phyloP scores from a whole-genome alignment of 768 basidiomycete species.

The Hygrophorus pudorinus region DNA sequence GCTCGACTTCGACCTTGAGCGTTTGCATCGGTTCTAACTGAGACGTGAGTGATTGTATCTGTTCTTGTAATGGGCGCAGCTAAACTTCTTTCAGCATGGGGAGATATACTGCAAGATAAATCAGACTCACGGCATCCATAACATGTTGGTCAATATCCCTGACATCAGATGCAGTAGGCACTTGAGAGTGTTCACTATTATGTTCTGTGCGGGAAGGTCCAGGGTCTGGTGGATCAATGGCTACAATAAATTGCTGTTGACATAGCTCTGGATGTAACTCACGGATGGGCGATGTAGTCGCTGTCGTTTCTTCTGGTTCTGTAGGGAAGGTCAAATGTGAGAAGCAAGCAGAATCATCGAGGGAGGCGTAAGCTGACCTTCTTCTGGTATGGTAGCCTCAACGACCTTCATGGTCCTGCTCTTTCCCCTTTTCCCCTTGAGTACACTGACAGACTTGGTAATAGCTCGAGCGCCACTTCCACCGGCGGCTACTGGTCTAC shows the following conservation, averaged over 20 bases:
- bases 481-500: conserved; percentile 55
- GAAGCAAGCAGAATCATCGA: neutral
- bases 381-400: conserved; percentile 49
- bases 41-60: conserved; percentile 34
- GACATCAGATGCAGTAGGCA: neutral
- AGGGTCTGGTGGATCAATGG: neutral
- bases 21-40: conserved; percentile 30
- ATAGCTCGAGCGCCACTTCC: conserved; percentile 56
- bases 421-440: conserved; percentile 40
- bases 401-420: conserved; percentile 35
- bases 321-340: neutral
- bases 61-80: conserved; percentile 44
- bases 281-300: neutral
- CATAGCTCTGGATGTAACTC: neutral
- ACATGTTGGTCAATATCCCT: conserved; percentile 11
- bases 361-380: conserved; percentile 28
- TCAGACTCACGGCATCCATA: conserved; percentile 23
- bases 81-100: conserved; percentile 13
- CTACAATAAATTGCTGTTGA: neutral
- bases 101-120: neutral
- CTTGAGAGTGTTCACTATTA: too few relatives aligned
- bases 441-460: conserved; percentile 47
- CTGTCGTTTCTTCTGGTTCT: neutral
- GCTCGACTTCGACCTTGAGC: conserved; percentile 23
- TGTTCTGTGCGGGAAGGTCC: neutral